Base-by-base conservation (phyloP, 2,329 filamentous ascomycete species). In the Aaosphaeria arxii region DNA sequence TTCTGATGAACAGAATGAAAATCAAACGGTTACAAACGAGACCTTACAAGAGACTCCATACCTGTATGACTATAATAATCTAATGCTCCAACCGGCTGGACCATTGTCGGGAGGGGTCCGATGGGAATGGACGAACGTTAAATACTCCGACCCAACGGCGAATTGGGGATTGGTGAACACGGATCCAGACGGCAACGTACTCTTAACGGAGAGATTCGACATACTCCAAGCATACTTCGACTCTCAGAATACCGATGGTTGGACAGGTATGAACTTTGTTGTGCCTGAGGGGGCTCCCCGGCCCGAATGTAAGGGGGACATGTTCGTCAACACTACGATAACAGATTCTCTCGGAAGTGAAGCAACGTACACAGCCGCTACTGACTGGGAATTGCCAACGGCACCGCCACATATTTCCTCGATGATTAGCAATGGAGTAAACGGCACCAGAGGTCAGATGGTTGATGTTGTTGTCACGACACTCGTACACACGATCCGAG, bases 391-490 rank as follows among this genome's bases (percentile, higher is more conserved):
- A 28, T 40, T 53, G 11, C 53, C 53, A 7, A 51, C 53, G 7
- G 31, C 51, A 7, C 53, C 51, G 6, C 4, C 46, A 4, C 48
- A 47, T 4, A 11, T 56, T 11, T 46, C 53, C 44, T 50, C 46
- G 17, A 11, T 56, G 24, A 50, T 56, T n/a, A 53, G 46, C 2
- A 49, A 28, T 11, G 53, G 51, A 11, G 48, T 35, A 2, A 13
- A n/a, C 6, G 53, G 51, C 24, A 48, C 38, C 17, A 50, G 46
- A 33, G 53, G 53, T 1, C 44, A 52, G 11, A 56, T 56, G 53
- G 53, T 56, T 1, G 53, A 56, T 42, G 53, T 56, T 1, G 45
- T 44, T 5, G 31, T 53, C 7, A 56, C 53, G 5, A 51, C 44
- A 1, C 38, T 56, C 11, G 45, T 31, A 7, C 33, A 51, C 30